A percentile compares a stretch with the other conserved stretches of the same genome.
phyloP scores from a whole-genome alignment of 257 asterid species.

The Jacaranda mimosifolia region DNA sequence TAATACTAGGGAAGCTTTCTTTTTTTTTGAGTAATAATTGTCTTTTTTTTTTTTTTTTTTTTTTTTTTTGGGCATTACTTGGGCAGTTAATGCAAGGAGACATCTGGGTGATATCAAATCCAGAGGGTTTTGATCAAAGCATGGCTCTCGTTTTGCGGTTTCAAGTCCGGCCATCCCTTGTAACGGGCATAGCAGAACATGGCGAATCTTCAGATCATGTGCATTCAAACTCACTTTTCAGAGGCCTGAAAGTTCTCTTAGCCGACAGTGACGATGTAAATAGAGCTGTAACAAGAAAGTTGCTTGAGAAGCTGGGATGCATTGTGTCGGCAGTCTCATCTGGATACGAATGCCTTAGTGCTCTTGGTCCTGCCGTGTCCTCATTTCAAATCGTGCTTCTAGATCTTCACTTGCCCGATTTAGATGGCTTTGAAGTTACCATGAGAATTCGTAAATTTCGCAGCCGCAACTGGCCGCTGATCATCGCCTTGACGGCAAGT shows the following conservation, averaged over 20 bases:
- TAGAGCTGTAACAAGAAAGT: constrained; percentile 74
- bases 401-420: constrained; percentile 83
- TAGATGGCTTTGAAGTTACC: constrained; percentile 85
- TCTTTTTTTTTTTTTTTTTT: too few relatives aligned
- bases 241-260: constrained; percentile 73
- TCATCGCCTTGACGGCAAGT: constrained; percentile 70
- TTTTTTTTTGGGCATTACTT: too few relatives aligned
- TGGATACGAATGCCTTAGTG: constrained; percentile 77
- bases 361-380: constrained; percentile 61
- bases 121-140: constrained; percentile 76
- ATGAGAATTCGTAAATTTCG: constrained; percentile 72
- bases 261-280: constrained; percentile 81
- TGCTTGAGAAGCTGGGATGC: constrained; percentile 93
- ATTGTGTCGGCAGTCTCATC: constrained; percentile 71
- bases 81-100: constrained; percentile 98
- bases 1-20: not conserved
- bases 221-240: constrained; percentile 61
- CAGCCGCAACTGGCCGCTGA: constrained; percentile 80
- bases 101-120: constrained; percentile 68
- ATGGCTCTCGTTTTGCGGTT: constrained; percentile 85
- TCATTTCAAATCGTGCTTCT: constrained; percentile 65
- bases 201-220: constrained; percentile 62
- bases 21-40: not conserved
- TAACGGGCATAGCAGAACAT: constrained; percentile 55
- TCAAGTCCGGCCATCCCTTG: constrained; percentile 60